These are phyloP conservation scores for Trichoderma gracile DNA, from an alignment of 2,329 filamentous ascomycete species.

Conservation along the genomic window DNA sequence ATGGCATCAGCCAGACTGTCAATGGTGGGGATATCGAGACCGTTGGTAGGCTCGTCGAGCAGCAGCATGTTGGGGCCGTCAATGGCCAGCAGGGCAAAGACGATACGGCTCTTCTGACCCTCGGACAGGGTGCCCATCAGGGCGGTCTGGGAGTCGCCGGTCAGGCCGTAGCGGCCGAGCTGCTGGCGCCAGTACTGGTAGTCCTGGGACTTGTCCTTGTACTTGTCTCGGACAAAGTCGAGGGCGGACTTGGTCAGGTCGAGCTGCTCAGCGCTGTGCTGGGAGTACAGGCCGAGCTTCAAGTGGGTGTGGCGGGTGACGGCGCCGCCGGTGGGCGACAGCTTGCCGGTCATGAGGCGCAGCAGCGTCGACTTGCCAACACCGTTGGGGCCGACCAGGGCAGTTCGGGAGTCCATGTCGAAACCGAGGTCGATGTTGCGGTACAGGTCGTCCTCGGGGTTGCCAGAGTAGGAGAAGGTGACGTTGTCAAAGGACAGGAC, in stretches of 20 bases:
- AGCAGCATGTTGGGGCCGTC: conserved; percentile 97
- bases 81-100: conserved; percentile 94
- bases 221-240: conserved; percentile 97
- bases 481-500: conserved; percentile 96
- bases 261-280: conserved; percentile 97
- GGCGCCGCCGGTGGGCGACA: conserved; percentile 77
- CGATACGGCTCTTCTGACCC: conserved; percentile 96
- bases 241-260: conserved; percentile 97
- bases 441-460: conserved; percentile 88
- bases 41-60: conserved; percentile 98
- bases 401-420: conserved; percentile 98
- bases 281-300: conserved; percentile 96
- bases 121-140: conserved; percentile 98
- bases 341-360: conserved; percentile 93
- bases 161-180: conserved; percentile 90
- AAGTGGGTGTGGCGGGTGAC: conserved; percentile 95
- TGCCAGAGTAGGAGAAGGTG: conserved; percentile 95
- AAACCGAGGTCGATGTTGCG: conserved; percentile 97
- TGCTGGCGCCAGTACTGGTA: conserved; percentile 99
- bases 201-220: conserved; percentile 83
- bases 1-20: conserved; percentile 97
- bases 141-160: conserved; percentile 90
- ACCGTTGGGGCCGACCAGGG: conserved; percentile 97
- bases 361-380: conserved; percentile 97
- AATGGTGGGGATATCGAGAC: conserved; percentile 97